Evolutionary conservation across 2,329 filamentous ascomycete species (phyloP).

Genomic region (Trichophyton simii): DNA sequence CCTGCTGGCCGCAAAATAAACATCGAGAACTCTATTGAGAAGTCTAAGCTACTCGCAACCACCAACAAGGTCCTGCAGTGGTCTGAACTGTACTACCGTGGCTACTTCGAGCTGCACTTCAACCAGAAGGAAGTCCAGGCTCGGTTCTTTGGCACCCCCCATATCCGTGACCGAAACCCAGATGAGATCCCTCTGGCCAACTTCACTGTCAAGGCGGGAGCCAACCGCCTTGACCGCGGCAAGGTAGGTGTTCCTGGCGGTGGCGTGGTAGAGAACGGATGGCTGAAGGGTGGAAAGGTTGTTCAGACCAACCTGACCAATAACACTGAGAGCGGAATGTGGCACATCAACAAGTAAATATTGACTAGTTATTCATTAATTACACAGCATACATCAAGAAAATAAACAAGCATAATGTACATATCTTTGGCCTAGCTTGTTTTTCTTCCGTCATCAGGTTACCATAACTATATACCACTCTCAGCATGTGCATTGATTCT

Average conservation of each 20-base stretch:
- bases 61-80: slow-evolving; percentile 56
- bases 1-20: slow-evolving; percentile 49
- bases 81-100: slow-evolving; percentile 61
- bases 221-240: slow-evolving; percentile 42
- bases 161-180: slow-evolving; percentile 7
- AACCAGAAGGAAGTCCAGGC: slow-evolving; percentile 47
- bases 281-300: slow-evolving; percentile 22
- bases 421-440: neutral
- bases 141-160: slow-evolving; percentile 42
- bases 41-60: slow-evolving; percentile 33
- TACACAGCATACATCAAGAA: neutral
- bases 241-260: slow-evolving; percentile 28
- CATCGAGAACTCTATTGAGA: slow-evolving; percentile 39
- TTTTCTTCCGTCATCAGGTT: too few relatives aligned
- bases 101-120: slow-evolving; percentile 56
- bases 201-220: slow-evolving; percentile 47
- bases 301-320: slow-evolving; percentile 24
- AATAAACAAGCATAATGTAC: neutral
- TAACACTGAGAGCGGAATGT: slow-evolving; percentile 24
- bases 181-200: slow-evolving; percentile 11
- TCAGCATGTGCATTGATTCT: too few relatives aligned
- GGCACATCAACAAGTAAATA: slow-evolving; percentile 8
- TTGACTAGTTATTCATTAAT: neutral
- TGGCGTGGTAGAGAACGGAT: slow-evolving; percentile 35
- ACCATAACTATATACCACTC: too few relatives aligned